These are phyloP conservation scores for Solanum paucissectum DNA, from an alignment of 257 asterid genomes.

Conservation along the genomic window DNA sequence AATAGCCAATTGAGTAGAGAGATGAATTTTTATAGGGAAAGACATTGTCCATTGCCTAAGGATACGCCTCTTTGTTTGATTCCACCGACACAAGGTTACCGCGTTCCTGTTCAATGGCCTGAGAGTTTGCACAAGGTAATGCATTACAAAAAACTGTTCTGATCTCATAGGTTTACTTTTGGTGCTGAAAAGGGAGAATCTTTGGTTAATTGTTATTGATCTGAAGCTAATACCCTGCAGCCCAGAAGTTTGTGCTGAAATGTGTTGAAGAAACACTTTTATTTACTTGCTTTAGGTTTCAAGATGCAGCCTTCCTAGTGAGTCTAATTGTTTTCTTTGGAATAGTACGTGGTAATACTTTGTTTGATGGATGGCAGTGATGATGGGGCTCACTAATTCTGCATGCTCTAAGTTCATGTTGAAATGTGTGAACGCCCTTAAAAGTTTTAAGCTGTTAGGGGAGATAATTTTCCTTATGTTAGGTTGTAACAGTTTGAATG, in stretches of 20 bases:
- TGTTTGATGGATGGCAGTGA: background rate
- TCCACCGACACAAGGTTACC: slow-evolving; percentile 82
- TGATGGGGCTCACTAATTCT: background rate
- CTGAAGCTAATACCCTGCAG: background rate
- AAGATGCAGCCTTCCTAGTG: background rate
- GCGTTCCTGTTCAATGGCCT: slow-evolving; percentile 86
- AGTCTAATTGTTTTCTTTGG: background rate
- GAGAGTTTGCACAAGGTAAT: slow-evolving; percentile 82
- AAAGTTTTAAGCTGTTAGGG: background rate
- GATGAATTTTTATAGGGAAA: slow-evolving; percentile 89
- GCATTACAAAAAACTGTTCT: background rate
- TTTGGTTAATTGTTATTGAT: background rate
- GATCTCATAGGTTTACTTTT: background rate
- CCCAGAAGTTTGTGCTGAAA: background rate
- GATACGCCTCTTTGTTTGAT: slow-evolving; percentile 84
- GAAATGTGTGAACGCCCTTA: background rate
- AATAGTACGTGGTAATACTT: background rate
- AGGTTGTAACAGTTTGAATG: background rate
- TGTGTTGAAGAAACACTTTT: background rate
- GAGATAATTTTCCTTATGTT: background rate
- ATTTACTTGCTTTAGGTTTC: background rate
- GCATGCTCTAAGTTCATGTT: background rate
- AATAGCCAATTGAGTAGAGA: slow-evolving; percentile 92
- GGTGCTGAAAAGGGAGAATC: background rate
- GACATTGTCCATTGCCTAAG: slow-evolving; percentile 84